Conservation (phyloP, 352 stramenopile species). For the Phytophthora cryptogea region DNA sequence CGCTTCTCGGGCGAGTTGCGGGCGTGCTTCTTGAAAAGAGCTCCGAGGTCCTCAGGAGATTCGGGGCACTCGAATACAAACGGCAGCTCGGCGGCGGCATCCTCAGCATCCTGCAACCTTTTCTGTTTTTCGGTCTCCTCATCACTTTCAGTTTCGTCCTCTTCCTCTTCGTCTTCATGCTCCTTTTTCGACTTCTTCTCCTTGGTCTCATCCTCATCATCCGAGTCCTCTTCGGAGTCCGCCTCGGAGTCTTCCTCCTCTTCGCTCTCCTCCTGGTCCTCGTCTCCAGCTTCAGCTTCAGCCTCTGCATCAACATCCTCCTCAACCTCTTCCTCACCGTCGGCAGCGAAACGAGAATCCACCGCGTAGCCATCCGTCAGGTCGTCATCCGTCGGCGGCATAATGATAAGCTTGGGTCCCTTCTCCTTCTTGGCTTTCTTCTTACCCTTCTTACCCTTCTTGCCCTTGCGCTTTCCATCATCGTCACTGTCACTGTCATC, state of each 20-base stretch:
- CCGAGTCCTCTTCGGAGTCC: slow-evolving; percentile 47
- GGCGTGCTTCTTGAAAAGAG: slow-evolving; percentile 90
- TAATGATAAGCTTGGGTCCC: slow-evolving; percentile 64
- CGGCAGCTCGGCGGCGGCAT: slow-evolving; percentile 86
- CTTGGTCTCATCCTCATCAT: slow-evolving; percentile 44
- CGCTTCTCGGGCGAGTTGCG: slow-evolving; percentile 70
- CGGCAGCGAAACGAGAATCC: slow-evolving; percentile 55
- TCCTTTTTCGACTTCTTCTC: slow-evolving; percentile 40
- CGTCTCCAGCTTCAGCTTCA: slow-evolving; percentile 48
- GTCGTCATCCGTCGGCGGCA: slow-evolving; percentile 89
- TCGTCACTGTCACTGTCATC: slow-evolving; percentile 67
- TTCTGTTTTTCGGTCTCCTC: slow-evolving; percentile 89
- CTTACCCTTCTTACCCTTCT: slow-evolving; percentile 58
- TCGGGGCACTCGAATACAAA: slow-evolving; percentile 95
- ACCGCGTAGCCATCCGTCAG: slow-evolving; percentile 88
- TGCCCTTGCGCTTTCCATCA: slow-evolving; percentile 47
- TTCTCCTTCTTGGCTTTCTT: slow-evolving; percentile 51
- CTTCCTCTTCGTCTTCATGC: slow-evolving; percentile 50
- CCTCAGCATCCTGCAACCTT: slow-evolving; percentile 48
- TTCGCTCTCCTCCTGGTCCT: slow-evolving; percentile 46
- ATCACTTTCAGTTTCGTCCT: slow-evolving; percentile 42
- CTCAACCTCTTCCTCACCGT: slow-evolving; percentile 55
- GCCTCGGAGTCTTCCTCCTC: slow-evolving; percentile 51
- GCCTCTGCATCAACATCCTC: slow-evolving; percentile 61
- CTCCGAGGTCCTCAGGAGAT: slow-evolving; percentile 89